A percentile compares a stretch with the other conserved stretches of the same genome.
Evolutionary conservation across 2,329 filamentous ascomycete genomes (phyloP).

Genomic region (Trichoderma afroharzianum): DNA sequence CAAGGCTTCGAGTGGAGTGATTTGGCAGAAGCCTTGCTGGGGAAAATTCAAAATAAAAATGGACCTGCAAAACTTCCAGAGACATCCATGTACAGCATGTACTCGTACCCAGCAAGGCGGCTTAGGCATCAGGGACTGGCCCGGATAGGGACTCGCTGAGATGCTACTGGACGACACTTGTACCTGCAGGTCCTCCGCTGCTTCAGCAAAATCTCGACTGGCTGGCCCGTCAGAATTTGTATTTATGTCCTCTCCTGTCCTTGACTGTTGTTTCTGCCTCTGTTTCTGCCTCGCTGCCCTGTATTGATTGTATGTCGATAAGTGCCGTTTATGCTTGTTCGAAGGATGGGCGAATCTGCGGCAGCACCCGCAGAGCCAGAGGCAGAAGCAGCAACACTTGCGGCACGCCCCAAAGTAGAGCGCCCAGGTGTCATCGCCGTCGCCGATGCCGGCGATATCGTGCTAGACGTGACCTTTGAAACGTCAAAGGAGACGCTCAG

Average conservation of each 20-base stretch:
- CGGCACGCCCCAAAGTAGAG: conserved; percentile 26
- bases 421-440: conserved; percentile 47
- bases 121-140: conserved; percentile 10
- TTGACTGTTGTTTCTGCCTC: not conserved
- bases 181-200: not conserved
- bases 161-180: not conserved
- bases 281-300: not conserved
- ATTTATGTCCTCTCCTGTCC: not conserved
- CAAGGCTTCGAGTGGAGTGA: not conserved
- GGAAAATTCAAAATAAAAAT: not conserved
- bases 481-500: conserved; percentile 51
- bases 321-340: not conserved
- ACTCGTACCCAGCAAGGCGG: not conserved
- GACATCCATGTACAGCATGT: not conserved
- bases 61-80: not conserved
- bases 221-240: not conserved
- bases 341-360: conserved; percentile 20
- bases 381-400: conserved; percentile 1
- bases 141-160: not conserved
- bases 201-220: not conserved
- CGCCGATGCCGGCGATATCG: conserved; percentile 56
- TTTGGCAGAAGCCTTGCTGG: not conserved
- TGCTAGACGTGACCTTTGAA: conserved; percentile 65
- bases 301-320: conserved; percentile 12
- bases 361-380: conserved; percentile 19